Evolutionary conservation across 345 rosid genomes (phyloP).

Genomic region (Trapa incisa): DNA sequence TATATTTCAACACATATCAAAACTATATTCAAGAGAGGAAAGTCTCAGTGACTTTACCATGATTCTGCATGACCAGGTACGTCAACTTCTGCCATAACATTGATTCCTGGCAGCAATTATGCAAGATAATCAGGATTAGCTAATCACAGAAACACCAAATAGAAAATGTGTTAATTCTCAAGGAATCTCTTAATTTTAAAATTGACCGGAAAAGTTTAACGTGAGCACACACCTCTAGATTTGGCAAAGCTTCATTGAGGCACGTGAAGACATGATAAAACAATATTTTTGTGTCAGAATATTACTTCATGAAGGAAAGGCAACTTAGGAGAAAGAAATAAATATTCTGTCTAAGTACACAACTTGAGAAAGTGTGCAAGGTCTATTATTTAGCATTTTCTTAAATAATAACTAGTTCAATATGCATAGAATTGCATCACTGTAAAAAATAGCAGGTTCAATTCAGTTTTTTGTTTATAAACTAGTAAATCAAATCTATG

Average conservation of each 20-base stretch:
- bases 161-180: background rate
- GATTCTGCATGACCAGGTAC: slow-evolving; percentile 98
- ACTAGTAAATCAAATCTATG: background rate
- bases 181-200: background rate
- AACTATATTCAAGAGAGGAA: background rate
- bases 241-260: slow-evolving; percentile 68
- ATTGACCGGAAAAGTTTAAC: background rate
- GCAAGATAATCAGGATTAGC: slow-evolving; percentile 3
- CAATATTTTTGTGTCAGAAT: slow-evolving; percentile 16
- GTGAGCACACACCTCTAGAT: slow-evolving; percentile 57
- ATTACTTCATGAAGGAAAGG: background rate
- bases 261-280: slow-evolving; percentile 19
- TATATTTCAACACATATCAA: background rate
- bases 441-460: background rate
- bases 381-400: background rate
- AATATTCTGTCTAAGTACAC: background rate
- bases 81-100: slow-evolving; percentile 90
- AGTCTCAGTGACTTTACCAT: slow-evolving; percentile 34
- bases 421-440: background rate
- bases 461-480: background rate
- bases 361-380: background rate
- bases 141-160: background rate
- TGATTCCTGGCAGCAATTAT: slow-evolving; percentile 51
- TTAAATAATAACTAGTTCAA: background rate
- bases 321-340: background rate